These are phyloP conservation scores for Lagenidium giganteum DNA, from an alignment of 352 stramenopile species.

Conservation along the genomic window DNA sequence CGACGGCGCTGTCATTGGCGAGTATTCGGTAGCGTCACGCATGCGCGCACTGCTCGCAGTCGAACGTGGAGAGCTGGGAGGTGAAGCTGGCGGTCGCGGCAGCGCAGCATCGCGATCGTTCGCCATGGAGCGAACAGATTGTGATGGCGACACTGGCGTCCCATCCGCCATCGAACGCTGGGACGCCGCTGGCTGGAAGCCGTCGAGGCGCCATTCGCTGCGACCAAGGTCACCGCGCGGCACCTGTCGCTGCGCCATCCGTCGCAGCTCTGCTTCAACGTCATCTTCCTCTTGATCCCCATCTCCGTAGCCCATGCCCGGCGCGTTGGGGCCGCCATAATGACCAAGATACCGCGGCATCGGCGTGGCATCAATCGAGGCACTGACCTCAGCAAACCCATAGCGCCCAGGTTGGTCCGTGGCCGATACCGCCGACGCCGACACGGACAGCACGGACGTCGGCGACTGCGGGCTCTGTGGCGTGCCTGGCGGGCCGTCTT, in stretches of 20 bases:
- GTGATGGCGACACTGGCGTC: constrained; percentile 34
- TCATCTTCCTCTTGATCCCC: constrained; percentile 51
- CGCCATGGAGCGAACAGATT: constrained; percentile 28
- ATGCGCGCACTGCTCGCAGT: constrained; percentile 1
- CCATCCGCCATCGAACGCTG: constrained; percentile 8
- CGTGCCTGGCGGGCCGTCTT: constrained; percentile 14
- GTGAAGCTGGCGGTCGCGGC: constrained; percentile 52
- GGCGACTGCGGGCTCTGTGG: constrained; percentile 45
- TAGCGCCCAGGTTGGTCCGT: constrained; percentile 62
- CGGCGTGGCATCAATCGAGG: constrained; percentile 73
- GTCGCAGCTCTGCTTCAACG: constrained; percentile 68
- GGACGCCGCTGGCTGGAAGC: constrained; percentile 21
- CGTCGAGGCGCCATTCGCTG: constrained; percentile 70
- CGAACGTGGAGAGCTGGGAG: constrained; percentile 59
- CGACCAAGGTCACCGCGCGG: constrained; percentile 72
- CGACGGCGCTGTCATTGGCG: constrained; percentile 5
- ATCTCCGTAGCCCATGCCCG: constrained; percentile 7
- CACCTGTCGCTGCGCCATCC: constrained; percentile 74
- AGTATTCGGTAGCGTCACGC: constrained; percentile 21
- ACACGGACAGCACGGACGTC: constrained; percentile 69
- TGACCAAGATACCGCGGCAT: constrained; percentile 73
- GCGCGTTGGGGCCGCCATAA: constrained; percentile 23
- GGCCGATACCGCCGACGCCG: constrained; percentile 71
- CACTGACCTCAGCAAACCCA: constrained; percentile 73
- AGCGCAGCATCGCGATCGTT: constrained; percentile 28